A percentile compares a stretch with the other conserved stretches of the same genome.
Conservation (phyloP, 352 stramenopile species). For the Phytophthora boehmeriae region DNA sequence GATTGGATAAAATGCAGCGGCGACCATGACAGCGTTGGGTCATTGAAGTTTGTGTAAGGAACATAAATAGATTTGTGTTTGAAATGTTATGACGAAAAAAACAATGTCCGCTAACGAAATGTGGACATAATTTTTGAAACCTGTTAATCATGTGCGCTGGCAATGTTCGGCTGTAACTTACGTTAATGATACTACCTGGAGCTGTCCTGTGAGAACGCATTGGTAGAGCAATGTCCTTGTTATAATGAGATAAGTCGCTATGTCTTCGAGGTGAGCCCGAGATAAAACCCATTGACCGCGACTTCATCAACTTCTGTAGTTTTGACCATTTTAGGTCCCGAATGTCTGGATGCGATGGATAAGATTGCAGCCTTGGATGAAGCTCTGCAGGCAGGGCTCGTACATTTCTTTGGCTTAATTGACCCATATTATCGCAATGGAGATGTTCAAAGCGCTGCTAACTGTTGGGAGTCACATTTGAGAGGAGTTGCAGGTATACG, state of each 20-base stretch:
- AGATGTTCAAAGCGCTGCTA: background rate
- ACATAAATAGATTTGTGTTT: too few relatives aligned
- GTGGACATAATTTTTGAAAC: too few relatives aligned
- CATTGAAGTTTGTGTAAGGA: background rate
- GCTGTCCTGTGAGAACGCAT: too few relatives aligned
- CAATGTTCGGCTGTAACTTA: too few relatives aligned
- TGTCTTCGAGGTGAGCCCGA: too few relatives aligned
- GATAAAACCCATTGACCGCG: background rate
- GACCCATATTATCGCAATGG: background rate
- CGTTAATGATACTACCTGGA: too few relatives aligned
- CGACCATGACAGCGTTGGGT: background rate
- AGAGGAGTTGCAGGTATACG: background rate
- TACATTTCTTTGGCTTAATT: background rate
- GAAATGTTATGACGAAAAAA: too few relatives aligned
- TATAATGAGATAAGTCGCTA: too few relatives aligned
- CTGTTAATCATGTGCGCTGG: too few relatives aligned
- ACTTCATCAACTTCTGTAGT: background rate
- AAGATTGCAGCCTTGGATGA: constrained; percentile 11
- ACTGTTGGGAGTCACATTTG: background rate
- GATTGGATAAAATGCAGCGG: background rate
- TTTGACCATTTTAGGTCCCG: constrained; percentile 6
- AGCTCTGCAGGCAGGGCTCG: background rate
- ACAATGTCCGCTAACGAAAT: too few relatives aligned
- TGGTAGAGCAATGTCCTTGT: too few relatives aligned
- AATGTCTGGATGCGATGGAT: constrained; percentile 6